Percentiles rank a stretch among this genome's conserved stretches.
These are phyloP conservation scores for Phytopythium cucurbitacearum DNA, from an alignment of 352 stramenopile genomes.

Conservation along the genomic window DNA sequence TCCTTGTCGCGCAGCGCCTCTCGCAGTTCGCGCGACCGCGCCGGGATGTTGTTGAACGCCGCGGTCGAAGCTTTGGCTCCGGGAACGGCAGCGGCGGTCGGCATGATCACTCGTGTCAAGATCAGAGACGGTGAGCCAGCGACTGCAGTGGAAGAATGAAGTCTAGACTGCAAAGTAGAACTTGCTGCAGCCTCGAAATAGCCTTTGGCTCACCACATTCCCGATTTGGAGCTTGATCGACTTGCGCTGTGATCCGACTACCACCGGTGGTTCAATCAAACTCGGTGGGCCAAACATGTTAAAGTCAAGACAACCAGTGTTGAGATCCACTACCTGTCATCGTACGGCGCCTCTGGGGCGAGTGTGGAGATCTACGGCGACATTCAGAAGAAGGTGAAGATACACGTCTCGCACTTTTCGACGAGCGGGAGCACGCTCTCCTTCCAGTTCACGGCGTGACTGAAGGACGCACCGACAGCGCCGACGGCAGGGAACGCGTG, in stretches of 20 bases:
- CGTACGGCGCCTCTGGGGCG: too few species aligned
- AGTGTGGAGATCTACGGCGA: too few species aligned
- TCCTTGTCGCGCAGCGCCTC: conserved; percentile 76
- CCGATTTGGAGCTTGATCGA: too few species aligned
- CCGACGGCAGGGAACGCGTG: conserved; percentile 62
- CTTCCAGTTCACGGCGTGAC: conserved; percentile 53
- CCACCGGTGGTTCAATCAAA: too few species aligned
- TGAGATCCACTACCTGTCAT: too few species aligned
- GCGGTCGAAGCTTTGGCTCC: neutral
- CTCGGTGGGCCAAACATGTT: too few species aligned
- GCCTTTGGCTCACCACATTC: too few species aligned
- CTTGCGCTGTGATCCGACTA: too few species aligned
- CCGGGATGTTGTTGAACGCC: conserved; percentile 78
- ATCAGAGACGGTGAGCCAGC: neutral
- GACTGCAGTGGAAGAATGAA: too few species aligned
- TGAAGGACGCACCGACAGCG: conserved; percentile 6
- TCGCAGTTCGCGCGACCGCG: conserved; percentile 58
- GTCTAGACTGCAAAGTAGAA: too few species aligned
- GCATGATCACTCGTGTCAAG: neutral
- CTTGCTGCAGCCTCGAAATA: too few species aligned
- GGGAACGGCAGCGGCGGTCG: neutral
- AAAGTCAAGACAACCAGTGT: too few species aligned
- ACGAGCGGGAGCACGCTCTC: conserved; percentile 73
- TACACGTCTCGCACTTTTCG: conserved; percentile 69
- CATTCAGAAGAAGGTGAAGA: conserved; percentile 72